Conservation (phyloP, 495 filamentous ascomycete genomes). For the Aspergillus egyptiacus region DNA sequence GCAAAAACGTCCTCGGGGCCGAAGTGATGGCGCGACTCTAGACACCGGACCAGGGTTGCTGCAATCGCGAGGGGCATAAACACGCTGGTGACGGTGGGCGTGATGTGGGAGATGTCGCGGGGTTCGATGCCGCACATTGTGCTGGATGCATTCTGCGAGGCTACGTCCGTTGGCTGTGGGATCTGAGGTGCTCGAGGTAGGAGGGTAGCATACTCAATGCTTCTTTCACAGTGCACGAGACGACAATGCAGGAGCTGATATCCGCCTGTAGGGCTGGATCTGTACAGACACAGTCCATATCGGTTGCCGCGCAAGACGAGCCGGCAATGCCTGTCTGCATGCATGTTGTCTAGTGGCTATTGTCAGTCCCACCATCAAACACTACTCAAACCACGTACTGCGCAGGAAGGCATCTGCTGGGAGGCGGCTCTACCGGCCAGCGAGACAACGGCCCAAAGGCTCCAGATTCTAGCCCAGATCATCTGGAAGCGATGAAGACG, state of each 20-base stretch:
- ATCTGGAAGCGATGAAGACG: neutral
- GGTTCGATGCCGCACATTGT: constrained; percentile 6
- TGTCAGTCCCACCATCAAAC: neutral
- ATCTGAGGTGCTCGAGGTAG: neutral
- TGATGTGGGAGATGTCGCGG: constrained; percentile 13
- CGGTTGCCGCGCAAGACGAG: neutral
- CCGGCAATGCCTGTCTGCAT: neutral
- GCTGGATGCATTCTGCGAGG: constrained; percentile 1
- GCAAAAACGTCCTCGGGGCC: constrained; percentile 11
- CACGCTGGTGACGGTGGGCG: constrained; percentile 7
- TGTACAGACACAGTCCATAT: constrained; percentile 3
- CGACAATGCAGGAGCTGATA: neutral
- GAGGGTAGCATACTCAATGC: constrained; percentile 4
- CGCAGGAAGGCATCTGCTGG: neutral
- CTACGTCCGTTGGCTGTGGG: neutral
- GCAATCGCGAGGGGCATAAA: constrained; percentile 10
- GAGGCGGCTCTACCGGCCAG: neutral
- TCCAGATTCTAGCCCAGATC: neutral
- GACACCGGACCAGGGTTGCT: constrained; percentile 2
- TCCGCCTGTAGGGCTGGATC: neutral
- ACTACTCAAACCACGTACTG: neutral
- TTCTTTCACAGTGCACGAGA: constrained; percentile 6
- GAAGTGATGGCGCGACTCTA: constrained; percentile 8
- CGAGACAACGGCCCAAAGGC: neutral
- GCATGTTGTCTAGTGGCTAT: neutral